Base-by-base conservation (phyloP, 2,329 filamentous ascomycete species). In the Aspergillus chevalieri region DNA sequence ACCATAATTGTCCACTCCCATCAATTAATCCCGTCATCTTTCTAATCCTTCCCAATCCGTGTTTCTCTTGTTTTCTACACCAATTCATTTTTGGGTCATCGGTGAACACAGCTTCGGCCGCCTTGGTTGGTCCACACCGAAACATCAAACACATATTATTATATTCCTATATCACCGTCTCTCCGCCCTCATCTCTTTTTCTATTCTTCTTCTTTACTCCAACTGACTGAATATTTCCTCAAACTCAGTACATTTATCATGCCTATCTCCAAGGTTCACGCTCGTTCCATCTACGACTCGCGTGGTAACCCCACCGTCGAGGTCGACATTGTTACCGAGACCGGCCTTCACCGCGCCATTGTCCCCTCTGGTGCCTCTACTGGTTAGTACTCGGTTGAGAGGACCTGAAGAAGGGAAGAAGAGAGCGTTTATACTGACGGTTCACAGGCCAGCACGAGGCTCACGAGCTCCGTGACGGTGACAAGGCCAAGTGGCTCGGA, bases 241-340 rank as follows among this genome's bases (percentile, higher is more conserved):
- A 60, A 57, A 55, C 53, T 54, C 57, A 66, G 60, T 52, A 57
- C 53, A 47, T 47, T 55, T 64, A 91, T 71, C 62, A 98, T 98
- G 93, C 79, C 87, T 68, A 89, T 93, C 76, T 84, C 84, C 74
- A 92, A 91, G 81, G 82, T 93, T 71, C 87, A 91, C 82, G 88
- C 87, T 70, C 87, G 93, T 72, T 91, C 86, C 69, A 90, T 98
- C 80, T 98, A 92, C 84, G 93, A 98, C 83, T 97, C 93, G 74
- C 92, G 93, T 63, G 83, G 83, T 73, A 98, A 98, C 85, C 93
- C 93, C 68, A 98, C 93, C 71, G 92, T 96, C 69, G 92, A 97
- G 82, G 92, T 97, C 67, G 92, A 96, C 73, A 84, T 96, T 65
- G 87, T 95, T 77, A 96, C 91, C 65, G 89, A 95, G 79, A 94